Percentiles rank a stretch among this genome's conserved stretches.
Evolutionary conservation across 148 eudicot species (phyloP).

Genomic region (Simmondsia chinensis): DNA sequence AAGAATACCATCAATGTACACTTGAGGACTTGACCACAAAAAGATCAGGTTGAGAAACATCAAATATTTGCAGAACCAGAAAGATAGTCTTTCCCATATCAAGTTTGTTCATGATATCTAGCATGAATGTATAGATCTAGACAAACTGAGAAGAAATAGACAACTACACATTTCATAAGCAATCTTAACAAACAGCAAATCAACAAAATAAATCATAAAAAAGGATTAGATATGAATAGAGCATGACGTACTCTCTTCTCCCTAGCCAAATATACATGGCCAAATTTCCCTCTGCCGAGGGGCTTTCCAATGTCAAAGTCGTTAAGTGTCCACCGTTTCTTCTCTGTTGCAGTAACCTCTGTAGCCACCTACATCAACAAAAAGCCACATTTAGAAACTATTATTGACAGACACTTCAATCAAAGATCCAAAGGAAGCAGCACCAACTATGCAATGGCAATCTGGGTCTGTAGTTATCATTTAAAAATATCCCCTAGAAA

Average conservation of each 20-base stretch:
- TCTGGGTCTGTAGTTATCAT: too few relatives aligned
- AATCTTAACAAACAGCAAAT: background rate
- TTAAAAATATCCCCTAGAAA: too few relatives aligned
- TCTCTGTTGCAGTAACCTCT: constrained; percentile 56
- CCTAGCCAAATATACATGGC: constrained; percentile 84
- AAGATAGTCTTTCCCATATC: too few relatives aligned
- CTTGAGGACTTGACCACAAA: too few relatives aligned
- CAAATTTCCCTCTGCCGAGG: constrained; percentile 93
- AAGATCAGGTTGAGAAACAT: too few relatives aligned
- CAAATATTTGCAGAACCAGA: too few relatives aligned
- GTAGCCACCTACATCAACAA: constrained; percentile 34
- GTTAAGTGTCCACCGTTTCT: constrained; percentile 72
- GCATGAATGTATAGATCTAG: too few relatives aligned
- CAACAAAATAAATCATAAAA: background rate
- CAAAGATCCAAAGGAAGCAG: background rate
- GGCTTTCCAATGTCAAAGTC: constrained; percentile 96
- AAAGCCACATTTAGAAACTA: background rate
- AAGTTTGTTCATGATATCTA: too few relatives aligned
- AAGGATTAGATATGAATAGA: constrained; percentile 1
- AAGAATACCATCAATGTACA: background rate
- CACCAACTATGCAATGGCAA: background rate
- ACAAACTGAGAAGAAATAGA: background rate
- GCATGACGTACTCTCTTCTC: constrained; percentile 75
- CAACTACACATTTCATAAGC: background rate
- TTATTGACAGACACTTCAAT: background rate